Evolutionary conservation across 768 basidiomycete species (phyloP), one percentile per base, ranked within the genome.

Genomic region (Rhodocollybia butyracea): DNA sequence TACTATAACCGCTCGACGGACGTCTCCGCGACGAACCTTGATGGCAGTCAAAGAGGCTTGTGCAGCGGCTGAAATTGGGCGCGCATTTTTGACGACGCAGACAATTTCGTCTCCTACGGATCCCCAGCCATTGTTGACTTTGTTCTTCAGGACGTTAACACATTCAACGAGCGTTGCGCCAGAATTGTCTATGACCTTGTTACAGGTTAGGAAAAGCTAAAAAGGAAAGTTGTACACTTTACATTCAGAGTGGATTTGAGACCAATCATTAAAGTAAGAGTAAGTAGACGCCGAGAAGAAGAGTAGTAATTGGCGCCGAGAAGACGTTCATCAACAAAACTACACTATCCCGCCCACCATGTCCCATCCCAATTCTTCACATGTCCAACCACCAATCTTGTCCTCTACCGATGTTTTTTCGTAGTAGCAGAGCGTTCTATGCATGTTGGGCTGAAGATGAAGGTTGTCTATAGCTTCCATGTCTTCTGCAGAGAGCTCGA

Each of bases 101-200:
- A 96, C 94, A 58, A 97, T 93, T 70, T 96, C 94, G 73, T 98
- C 95, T 43, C 95, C 95, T 15, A 94, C 90, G 30, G 83, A 79
- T 31, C 94, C 96, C 84, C 91, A 91, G 41, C 95, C 95, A 62
- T 94, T 91, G 69, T 91, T 95, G 63, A 94, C 91, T 71, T 98
- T 98, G 68, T 91, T 86, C 72, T 98, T 98, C 56, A 97, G 79
- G 27, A 98, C 85, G 70, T 98, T 97, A 68, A 98, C 92, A 66
- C 94, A 97, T 77, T 98, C 96, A 39, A 94, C 87, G 58, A 96
- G 75, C 59, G 98, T 79, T 6, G 93, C 95, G 30, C 96, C 96
- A 5, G 96, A 94, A 72, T 98, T 98, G 78, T 98, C 96, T 70
- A 98, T 97, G 60, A 93, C 87, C 91, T 94, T n/a, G 15, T 31